Evolutionary conservation across 78 protist genomes (phyloP).

Genomic region (Dictyostelium purpureum): DNA sequence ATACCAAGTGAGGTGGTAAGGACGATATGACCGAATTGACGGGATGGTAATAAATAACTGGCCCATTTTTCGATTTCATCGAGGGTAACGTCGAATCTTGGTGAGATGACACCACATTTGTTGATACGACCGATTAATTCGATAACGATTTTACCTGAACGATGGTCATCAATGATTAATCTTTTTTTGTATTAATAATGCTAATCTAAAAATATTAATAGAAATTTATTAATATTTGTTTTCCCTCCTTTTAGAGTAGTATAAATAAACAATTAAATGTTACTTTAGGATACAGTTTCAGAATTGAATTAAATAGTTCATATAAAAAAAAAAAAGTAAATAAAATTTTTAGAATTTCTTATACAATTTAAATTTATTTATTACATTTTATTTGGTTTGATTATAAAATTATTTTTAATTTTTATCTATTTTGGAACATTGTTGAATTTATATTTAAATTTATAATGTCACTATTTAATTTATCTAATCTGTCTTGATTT

Average conservation of each 20-base stretch:
- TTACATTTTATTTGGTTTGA: not conserved
- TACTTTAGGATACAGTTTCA: too few relatives aligned
- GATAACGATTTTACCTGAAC: constrained; percentile 99
- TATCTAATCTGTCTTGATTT: not conserved
- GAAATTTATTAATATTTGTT: too few relatives aligned
- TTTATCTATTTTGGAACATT: not conserved
- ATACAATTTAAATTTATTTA: too few relatives aligned
- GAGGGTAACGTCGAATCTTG: constrained; percentile 94
- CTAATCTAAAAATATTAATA: too few relatives aligned
- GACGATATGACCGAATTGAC: constrained; percentile 99
- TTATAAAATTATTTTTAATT: not conserved
- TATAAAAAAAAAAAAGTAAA: too few relatives aligned
- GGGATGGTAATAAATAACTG: constrained; percentile 97
- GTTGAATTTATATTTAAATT: not conserved
- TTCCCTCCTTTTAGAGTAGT: too few relatives aligned
- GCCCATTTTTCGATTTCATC: constrained; percentile 90
- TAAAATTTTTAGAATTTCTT: too few relatives aligned
- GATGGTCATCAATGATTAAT: constrained; percentile 99
- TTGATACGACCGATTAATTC: constrained; percentile 99
- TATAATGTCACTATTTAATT: constrained; percentile 19
- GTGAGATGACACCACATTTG: constrained; percentile 99
- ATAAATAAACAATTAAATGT: too few relatives aligned
- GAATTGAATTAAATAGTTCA: too few relatives aligned
- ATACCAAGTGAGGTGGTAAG: constrained; percentile 99
- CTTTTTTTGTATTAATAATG: too few relatives aligned